phyloP scores from a whole-genome alignment of 768 basidiomycete species.

The Phylloporus sp. region DNA sequence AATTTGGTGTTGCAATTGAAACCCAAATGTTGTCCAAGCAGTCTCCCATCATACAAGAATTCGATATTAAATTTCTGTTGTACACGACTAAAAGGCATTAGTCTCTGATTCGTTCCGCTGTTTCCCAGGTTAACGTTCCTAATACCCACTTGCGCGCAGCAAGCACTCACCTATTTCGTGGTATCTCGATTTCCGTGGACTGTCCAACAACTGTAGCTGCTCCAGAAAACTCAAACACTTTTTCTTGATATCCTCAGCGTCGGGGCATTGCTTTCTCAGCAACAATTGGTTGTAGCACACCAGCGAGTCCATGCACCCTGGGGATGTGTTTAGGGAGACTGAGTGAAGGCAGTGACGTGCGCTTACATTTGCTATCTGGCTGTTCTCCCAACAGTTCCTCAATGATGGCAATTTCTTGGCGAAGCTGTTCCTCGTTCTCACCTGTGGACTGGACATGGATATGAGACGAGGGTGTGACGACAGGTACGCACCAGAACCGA shows the following conservation, averaged over 20 bases:
- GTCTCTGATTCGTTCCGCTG: conserved; percentile 20
- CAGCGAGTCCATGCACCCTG: conserved; percentile 95
- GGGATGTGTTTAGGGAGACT: not conserved
- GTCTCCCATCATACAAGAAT: not conserved
- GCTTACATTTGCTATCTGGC: conserved; percentile 88
- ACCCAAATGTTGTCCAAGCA: not conserved
- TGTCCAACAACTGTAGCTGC: conserved; percentile 64
- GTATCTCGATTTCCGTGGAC: conserved; percentile 64
- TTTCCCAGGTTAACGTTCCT: not conserved
- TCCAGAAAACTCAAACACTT: conserved; percentile 51
- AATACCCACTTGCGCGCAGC: not conserved
- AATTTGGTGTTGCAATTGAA: not conserved
- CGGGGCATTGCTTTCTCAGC: conserved; percentile 41
- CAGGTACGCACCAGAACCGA: conserved; percentile 61
- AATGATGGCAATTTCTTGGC: conserved; percentile 74
- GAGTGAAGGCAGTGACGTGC: not conserved
- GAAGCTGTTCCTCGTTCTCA: conserved; percentile 52
- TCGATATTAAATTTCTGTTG: not conserved
- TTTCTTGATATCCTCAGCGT: conserved; percentile 36
- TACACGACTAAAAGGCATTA: conserved; percentile 5
- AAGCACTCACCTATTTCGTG: conserved; percentile 50
- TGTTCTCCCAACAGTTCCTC: conserved; percentile 84
- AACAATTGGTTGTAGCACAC: conserved; percentile 79
- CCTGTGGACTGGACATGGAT: conserved; percentile 39
- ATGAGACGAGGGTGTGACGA: not conserved